Base-by-base conservation (phyloP, 768 basidiomycete genomes). In the Boletus tomentosulus region DNA sequence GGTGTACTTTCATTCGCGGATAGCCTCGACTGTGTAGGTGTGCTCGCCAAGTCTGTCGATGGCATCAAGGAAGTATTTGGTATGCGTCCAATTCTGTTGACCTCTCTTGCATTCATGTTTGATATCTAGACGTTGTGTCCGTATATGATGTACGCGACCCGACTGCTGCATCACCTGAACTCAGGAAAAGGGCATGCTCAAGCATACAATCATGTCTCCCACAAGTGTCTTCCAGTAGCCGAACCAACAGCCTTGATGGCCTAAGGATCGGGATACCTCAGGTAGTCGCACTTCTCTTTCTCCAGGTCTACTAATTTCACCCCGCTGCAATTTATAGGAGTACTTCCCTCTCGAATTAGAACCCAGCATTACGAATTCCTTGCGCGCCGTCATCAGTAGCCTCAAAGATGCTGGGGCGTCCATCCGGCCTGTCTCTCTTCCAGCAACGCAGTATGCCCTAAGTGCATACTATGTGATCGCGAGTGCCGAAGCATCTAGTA, bases 381-480 rank as follows among this genome's bases (percentile, higher is more conserved):
- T 86, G 43, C 79, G 82, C 4, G 65, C 61, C 1, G 64, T 80
- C 8, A 66, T 91, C 37, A 55, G 62, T 0, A 50, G 62, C 11
- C 74, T 87, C 16, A 48, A 59, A 59, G 38, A 65, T 0, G 73
- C 73, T 1, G 94, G 94, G 1, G 92, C 91, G 0, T 73, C 73
- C 1, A 61, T 97, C 30, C 69, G 83, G 1, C 79, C 92, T 0
- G 84, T 98, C 0, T 86, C 87, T 9, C 74, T 98, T 11, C 89
- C 92, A 0, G 70, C 74, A 3, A 82, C 83, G 0, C 69, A 66
- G 2, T 88, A 87, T 63, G 90, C 92, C 0, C 76, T 98, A 5
- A 92, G 92, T 51, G 89, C 93, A 12, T 98, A 98, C 74, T 98
- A 98, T 64, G 90, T 97, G n/a, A 78, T 98, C 15, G 89, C 96